Evolutionary conservation across 2,329 filamentous ascomycete genomes (phyloP).

Genomic region (Aspergillus glaucus): DNA sequence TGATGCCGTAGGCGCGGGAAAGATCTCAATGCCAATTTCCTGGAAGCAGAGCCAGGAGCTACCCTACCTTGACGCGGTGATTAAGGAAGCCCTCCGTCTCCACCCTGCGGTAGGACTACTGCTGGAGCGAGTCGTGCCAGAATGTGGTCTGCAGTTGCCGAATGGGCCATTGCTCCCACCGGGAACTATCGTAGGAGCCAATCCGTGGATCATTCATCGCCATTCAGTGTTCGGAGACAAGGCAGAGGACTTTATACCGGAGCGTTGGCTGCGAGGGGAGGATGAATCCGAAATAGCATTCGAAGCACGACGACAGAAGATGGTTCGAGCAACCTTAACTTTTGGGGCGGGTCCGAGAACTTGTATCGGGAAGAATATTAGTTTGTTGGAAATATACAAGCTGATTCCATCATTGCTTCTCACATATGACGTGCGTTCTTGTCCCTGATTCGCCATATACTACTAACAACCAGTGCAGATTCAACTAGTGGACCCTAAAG

Average conservation of each 20-base stretch:
- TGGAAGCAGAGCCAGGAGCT: constrained; percentile 22
- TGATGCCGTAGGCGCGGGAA: constrained; percentile 28
- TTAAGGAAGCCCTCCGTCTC: constrained; percentile 22
- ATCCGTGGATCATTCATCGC: constrained; percentile 26
- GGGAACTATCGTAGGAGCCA: constrained; percentile 27
- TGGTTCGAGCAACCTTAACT: constrained; percentile 17
- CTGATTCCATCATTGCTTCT: constrained; percentile 43
- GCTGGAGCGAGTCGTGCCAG: constrained; percentile 19
- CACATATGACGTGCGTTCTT: background rate
- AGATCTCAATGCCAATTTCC: constrained; percentile 12
- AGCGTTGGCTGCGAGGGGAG: constrained; percentile 16
- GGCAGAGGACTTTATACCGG: constrained; percentile 15
- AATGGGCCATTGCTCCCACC: constrained; percentile 15
- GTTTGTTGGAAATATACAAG: constrained; percentile 22
- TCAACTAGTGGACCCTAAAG: constrained; percentile 9
- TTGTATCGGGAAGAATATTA: constrained; percentile 15
- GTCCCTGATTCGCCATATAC: background rate
- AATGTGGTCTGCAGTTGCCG: constrained; percentile 15
- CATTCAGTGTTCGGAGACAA: constrained; percentile 16
- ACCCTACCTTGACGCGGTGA: constrained; percentile 24
- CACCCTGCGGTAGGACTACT: constrained; percentile 19
- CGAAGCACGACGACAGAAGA: constrained; percentile 10
- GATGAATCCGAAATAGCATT: constrained; percentile 11
- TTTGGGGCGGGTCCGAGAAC: constrained; percentile 49
- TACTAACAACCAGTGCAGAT: constrained; percentile 7